Conservation (phyloP, 768 basidiomycete species). For the Mycena alexandri region DNA sequence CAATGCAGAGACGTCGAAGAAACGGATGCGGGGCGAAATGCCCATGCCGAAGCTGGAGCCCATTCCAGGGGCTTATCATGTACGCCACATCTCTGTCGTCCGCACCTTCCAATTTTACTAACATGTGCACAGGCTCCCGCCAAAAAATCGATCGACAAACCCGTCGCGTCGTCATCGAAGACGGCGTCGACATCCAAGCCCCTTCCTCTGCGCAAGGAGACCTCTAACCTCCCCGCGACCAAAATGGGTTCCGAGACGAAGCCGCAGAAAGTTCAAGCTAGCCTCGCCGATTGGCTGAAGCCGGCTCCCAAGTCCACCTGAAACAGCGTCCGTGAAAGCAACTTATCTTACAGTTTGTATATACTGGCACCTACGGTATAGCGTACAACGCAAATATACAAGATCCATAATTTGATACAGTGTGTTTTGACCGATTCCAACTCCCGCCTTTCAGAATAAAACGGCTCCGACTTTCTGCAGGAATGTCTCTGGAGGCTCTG, state of each 20-base stretch:
- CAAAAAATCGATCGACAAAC: neutral
- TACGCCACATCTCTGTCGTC: too few species aligned
- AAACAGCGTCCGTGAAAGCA: neutral
- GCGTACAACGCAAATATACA: neutral
- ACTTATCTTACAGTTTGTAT: neutral
- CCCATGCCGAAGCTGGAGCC: slow-evolving; percentile 21
- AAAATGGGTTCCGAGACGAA: neutral
- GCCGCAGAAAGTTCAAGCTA: slow-evolving; percentile 21
- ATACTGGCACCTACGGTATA: neutral
- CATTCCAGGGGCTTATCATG: neutral
- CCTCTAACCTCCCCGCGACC: slow-evolving; percentile 2
- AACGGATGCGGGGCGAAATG: slow-evolving; percentile 22
- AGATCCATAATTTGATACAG: slow-evolving; percentile 15
- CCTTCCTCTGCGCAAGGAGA: slow-evolving; percentile 3
- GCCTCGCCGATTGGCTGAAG: slow-evolving; percentile 10
- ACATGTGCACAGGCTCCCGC: neutral
- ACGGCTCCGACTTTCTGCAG: slow-evolving; percentile 61
- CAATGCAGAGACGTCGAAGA: slow-evolving; percentile 18
- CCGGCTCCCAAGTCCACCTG: slow-evolving; percentile 3
- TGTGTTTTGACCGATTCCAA: slow-evolving; percentile 12
- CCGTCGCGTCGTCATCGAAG: neutral
- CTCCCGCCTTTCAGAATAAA: slow-evolving; percentile 63
- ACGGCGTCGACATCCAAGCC: slow-evolving; percentile 1
- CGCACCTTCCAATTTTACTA: too few species aligned
- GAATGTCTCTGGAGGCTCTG: slow-evolving; percentile 63